Evolutionary conservation across 805 yeast genomes (phyloP).

Genomic region (Sugiyamaella qingdaonensis): DNA sequence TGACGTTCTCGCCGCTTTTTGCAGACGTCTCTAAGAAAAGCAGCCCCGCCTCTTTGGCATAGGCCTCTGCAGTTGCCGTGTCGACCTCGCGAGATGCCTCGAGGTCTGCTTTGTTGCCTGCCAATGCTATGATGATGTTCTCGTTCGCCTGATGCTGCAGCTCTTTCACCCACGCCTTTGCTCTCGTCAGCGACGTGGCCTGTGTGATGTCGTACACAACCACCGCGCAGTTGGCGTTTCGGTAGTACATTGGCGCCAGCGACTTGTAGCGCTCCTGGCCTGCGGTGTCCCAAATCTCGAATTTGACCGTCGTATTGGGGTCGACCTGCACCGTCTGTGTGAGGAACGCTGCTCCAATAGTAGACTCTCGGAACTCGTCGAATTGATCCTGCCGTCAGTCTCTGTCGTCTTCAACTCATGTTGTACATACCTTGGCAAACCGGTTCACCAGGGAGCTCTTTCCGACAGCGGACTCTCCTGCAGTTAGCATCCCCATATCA

Average conservation of each 20-base stretch:
- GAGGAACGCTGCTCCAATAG: conserved; percentile 98
- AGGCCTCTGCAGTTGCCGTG: conserved; percentile 41
- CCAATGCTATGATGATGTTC: conserved; percentile 73
- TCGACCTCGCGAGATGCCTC: conserved; percentile 43
- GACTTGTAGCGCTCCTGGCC: conserved; percentile 89
- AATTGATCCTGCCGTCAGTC: conserved; percentile 41
- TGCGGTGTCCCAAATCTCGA: conserved; percentile 78
- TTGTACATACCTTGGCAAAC: conserved; percentile 47
- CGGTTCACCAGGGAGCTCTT: conserved; percentile 80
- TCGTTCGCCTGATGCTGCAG: conserved; percentile 75
- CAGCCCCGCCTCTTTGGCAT: conserved; percentile 51
- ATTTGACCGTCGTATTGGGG: conserved; percentile 41
- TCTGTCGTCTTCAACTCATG: background rate
- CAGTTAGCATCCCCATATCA: conserved; percentile 5
- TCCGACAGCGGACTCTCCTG: conserved; percentile 75
- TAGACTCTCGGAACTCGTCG: conserved; percentile 77
- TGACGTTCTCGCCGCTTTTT: conserved; percentile 61
- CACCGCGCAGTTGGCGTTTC: conserved; percentile 78
- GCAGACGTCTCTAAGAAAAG: conserved; percentile 62
- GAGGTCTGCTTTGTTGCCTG: conserved; percentile 83
- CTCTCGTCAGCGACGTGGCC: conserved; percentile 61
- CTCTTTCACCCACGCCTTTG: conserved; percentile 89
- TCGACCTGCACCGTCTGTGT: conserved; percentile 65
- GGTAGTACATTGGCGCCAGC: conserved; percentile 76
- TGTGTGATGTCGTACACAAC: conserved; percentile 83